Evolutionary conservation across 2,329 filamentous ascomycete species (phyloP).

Genomic region (Xylariaceae sp.): DNA sequence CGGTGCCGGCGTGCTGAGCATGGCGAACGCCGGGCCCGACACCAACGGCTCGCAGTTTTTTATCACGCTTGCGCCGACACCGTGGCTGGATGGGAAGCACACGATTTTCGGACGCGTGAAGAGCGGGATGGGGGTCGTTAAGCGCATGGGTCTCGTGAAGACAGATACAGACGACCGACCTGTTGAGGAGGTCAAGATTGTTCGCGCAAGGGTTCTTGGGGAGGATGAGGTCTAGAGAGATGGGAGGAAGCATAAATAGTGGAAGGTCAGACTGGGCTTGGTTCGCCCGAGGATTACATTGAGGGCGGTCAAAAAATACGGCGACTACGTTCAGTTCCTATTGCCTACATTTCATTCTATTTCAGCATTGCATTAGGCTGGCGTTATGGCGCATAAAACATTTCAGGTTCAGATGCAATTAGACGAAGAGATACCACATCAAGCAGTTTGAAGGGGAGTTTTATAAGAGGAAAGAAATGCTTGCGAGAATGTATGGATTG

Average conservation of each 20-base stretch:
- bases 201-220: constrained; percentile 74
- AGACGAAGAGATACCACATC: constrained; percentile 14
- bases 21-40: constrained; percentile 93
- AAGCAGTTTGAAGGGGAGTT: neutral
- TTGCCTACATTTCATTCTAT: neutral
- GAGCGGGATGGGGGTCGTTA: constrained; percentile 80
- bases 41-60: constrained; percentile 98
- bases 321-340: neutral
- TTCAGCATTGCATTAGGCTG: constrained; percentile 25
- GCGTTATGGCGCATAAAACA: constrained; percentile 30
- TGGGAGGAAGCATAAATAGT: too few relatives aligned
- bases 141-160: constrained; percentile 86
- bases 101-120: constrained; percentile 95
- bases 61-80: constrained; percentile 90
- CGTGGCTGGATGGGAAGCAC: constrained; percentile 96
- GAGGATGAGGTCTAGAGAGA: constrained; percentile 49
- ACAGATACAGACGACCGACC: constrained; percentile 84
- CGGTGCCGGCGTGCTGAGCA: constrained; percentile 89
- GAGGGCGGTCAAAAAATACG: neutral
- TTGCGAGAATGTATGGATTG: constrained; percentile 12
- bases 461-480: neutral
- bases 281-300: too few relatives aligned
- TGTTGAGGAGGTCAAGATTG: constrained; percentile 80
- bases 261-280: too few relatives aligned
- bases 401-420: constrained; percentile 6